These are phyloP conservation scores for Abortiporus biennis DNA, from an alignment of 1,284 basidiomycete species.

Conservation along the genomic window DNA sequence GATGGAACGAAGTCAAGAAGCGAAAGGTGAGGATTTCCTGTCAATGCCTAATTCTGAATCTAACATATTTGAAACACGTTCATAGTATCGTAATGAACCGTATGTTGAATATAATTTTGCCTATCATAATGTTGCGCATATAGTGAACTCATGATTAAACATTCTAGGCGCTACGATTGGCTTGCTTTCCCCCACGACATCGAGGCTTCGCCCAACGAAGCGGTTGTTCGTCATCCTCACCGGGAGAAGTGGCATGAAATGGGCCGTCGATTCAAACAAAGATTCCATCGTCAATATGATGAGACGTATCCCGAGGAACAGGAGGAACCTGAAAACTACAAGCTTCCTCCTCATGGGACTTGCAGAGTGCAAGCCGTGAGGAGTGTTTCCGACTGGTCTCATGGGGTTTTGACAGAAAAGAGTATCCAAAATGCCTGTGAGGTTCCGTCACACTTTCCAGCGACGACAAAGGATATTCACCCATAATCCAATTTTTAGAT, in stretches of 20 bases:
- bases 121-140: not conserved
- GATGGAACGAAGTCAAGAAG: conserved; percentile 83
- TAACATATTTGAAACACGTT: not conserved
- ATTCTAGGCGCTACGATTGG: conserved; percentile 54
- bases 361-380: conserved; percentile 75
- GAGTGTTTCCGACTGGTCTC: conserved; percentile 88
- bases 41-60: not conserved
- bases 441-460: too few species aligned
- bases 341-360: conserved; percentile 36
- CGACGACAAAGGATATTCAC: too few species aligned
- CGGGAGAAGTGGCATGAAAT: conserved; percentile 54
- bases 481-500: conserved; percentile 29
- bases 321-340: conserved; percentile 26
- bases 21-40: conserved; percentile 47
- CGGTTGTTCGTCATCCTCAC: conserved; percentile 66
- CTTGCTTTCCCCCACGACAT: conserved; percentile 80
- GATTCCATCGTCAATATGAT: conserved; percentile 36
- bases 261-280: conserved; percentile 58
- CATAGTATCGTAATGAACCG: conserved; percentile 47
- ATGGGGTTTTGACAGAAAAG: conserved; percentile 80
- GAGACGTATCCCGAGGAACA: conserved; percentile 27
- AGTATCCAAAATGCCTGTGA: conserved; percentile 84
- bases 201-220: conserved; percentile 53
- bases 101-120: conserved; percentile 23
- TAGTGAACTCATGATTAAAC: not conserved